Evolutionary conservation across 1,139 yeast species (phyloP), one percentile per base, ranked within the genome.

Genomic region (Arxiozyma telluris): DNA sequence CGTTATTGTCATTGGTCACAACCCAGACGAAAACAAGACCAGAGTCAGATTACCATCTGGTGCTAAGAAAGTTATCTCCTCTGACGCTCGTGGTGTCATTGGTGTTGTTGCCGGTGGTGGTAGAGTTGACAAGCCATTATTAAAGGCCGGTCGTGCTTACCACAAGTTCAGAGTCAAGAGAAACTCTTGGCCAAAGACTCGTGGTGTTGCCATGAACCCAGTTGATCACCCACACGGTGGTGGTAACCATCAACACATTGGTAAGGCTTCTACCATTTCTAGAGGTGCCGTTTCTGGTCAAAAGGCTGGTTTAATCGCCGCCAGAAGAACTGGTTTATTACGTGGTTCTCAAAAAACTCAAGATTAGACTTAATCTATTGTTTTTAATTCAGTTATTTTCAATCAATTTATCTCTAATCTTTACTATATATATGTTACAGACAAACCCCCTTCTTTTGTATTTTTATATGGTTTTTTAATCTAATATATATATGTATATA

Each of bases 231-330:
- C 98, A 77, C 98, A 91, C 79, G 98, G 98, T 87, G 98, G 98
- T 91, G 98, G 98, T 93, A 93, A 93, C 97, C 98, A 93, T 82
- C 98, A 93, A 84, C 98, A 93, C 79, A 93, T 93, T 84, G 98
- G 98, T 91, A 93, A 93, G 87, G 98, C 98, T 76, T 93, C 98
- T 73, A 93, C 98, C 75, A 93, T 93, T 74, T 86, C 96, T 71
- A 90, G 98, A 87, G 96, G 96, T 79, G 98, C 98, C 72, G 98
- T 93, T 77, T 82, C 98, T 73, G 98, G 98, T 90, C 98, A 93
- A 84, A 93, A 93, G 95, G 96, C 96, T 77, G 98, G 98, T 93
- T 91, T 93, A 76, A 94, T 94, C 77, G 98, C 99, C 74, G 98
- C 99, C 78, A 91, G 99, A 89, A 90, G 98, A 87, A 94, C 98